Evolutionary conservation across 2,329 filamentous ascomycete species (phyloP), one percentile per base, ranked within the genome.

Genomic region (Microthyrium microscopicum): DNA sequence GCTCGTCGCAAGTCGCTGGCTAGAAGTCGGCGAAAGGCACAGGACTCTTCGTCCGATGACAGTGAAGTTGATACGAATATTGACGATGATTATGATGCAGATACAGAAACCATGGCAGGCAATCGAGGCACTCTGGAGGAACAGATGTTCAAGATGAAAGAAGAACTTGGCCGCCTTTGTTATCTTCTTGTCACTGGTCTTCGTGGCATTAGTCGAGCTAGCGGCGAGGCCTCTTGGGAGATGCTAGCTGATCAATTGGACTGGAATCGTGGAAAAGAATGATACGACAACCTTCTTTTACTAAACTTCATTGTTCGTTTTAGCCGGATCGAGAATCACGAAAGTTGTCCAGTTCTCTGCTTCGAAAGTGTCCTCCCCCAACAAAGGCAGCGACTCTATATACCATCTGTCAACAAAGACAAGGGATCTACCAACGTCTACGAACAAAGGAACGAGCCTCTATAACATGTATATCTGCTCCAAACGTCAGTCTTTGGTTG

Each of bases 211-310:
- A 75, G 81, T 31, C 68, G 84, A 44, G 78, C 76, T 21, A 76
- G 78, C 30, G 72, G 72, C 19, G 73, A 81, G 55, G 64, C 46
- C 47, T 68, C 75, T 49, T 87, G 84, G 78, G 81, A 89, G 53
- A 71, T 78, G 39, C 51, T 93, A 39, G 82, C 79, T 1, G 82
- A 92, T 52, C 79, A 77, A 60, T 53, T 92, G 28, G 77, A 85
- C 44, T 63, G 62, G 46, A 57, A 47, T 32, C n/a, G n/a, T n/a
- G n/a, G n/a, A n/a, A n/a, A n/a, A n/a, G n/a, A n/a, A n/a, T n/a
- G n/a, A n/a, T n/a, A n/a, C n/a, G n/a, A n/a, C n/a, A n/a, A n/a
- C n/a, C n/a, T n/a, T n/a, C n/a, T n/a, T n/a, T n/a, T n/a, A n/a
- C n/a, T n/a, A n/a, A n/a, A n/a, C n/a, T n/a, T n/a, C n/a, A n/a